Evolutionary conservation across 192 early-diverging fungal species (phyloP), one percentile per base, ranked within the genome.

Genomic region (Backusella circina): DNA sequence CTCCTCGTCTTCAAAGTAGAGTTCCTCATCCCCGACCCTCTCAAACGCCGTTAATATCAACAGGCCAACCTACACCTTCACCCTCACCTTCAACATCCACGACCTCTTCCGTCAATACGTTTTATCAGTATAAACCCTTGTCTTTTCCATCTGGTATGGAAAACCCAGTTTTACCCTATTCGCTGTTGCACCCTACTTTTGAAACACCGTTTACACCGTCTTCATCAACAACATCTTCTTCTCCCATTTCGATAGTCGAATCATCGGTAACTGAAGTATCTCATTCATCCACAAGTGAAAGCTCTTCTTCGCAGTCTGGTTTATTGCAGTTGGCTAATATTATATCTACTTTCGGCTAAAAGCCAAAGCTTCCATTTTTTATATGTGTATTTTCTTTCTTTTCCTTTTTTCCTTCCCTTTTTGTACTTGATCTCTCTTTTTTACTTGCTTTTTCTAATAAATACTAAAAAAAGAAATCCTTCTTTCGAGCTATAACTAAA

Each of bases 271-370:
- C 54, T 2, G 54, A 61, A 28, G 26, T 12, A 23, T 28, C 50
- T 3, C n/a, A 51, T 51, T 51, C 23, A 61, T 61, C 54, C 2
- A 61, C 54, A 21, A 70, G 68, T 32, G 23, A 44, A 47, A 41
- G 23, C 9, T 41, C 69, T 4, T 51, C 18, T 38, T 37, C 28
- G 65, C 33, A 67, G 65, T 31, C n/a, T 44, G 69, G 23, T 23
- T 23, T 74, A 31, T 39, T 80, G 13, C 71, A 76, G 13, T 44
- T 80, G 33, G 75, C 79, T 31, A 65, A 80, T 64, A 76, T 76
- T 61, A 75, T 80, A 23, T 77, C 75, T 65, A 76, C 74, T n/a
- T 80, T 80, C 68, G 79, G 75, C 26, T 80, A 76, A 71, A n/a
- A 4, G 50, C 33, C 65, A 21, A n/a, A n/a, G 26, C 2, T 9